These are phyloP conservation scores for Raphanus sativus DNA, from an alignment of 345 rosid species.

Conservation along the genomic window DNA sequence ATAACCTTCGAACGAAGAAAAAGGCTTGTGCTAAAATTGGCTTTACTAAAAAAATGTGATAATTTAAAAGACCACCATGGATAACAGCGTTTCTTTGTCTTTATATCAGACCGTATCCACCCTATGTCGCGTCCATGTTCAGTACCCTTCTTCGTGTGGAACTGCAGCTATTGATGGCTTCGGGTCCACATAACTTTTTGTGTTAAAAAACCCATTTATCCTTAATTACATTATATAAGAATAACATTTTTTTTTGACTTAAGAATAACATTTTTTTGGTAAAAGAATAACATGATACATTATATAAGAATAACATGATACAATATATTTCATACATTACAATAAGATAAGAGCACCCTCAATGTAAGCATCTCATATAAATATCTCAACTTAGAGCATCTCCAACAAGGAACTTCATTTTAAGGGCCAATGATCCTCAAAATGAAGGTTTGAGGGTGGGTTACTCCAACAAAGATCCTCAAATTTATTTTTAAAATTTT, in stretches of 20 bases:
- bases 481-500: too few relatives aligned
- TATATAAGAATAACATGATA: background rate
- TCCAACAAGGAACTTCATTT: too few relatives aligned
- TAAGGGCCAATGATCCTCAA: too few relatives aligned
- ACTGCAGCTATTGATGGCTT: background rate
- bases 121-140: conserved; percentile 7
- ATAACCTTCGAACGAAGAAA: background rate
- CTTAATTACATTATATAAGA: too few relatives aligned
- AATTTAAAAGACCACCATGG: background rate
- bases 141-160: background rate
- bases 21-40: background rate
- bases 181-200: background rate
- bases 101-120: conserved; percentile 3
- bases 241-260: too few relatives aligned
- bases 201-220: too few relatives aligned
- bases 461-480: too few relatives aligned
- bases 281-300: too few relatives aligned
- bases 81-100: background rate
- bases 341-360: background rate
- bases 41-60: background rate
- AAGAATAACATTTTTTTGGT: too few relatives aligned
- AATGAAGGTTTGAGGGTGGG: too few relatives aligned
- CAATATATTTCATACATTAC: background rate
- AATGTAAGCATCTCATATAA: background rate
- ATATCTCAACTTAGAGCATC: background rate